Conservation (phyloP, 139 green algal species). For the Tetratostichococcus sp. region DNA sequence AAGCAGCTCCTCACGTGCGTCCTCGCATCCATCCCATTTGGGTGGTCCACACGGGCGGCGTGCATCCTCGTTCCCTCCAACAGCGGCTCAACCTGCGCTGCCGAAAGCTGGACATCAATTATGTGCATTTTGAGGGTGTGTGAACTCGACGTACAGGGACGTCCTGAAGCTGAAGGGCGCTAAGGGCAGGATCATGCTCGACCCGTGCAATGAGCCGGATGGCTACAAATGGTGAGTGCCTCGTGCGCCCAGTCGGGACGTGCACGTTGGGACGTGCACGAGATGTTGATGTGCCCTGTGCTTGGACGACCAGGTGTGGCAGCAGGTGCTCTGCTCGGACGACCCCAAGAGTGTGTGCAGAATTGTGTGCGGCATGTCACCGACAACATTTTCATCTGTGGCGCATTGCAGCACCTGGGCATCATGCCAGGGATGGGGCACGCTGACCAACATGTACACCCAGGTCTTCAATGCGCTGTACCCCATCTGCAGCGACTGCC, state of each 20-base stretch:
- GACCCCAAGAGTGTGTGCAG: neutral
- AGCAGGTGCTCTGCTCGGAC: too few relatives aligned
- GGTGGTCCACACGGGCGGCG: too few relatives aligned
- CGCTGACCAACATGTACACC: neutral
- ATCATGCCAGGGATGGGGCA: neutral
- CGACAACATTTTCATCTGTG: neutral
- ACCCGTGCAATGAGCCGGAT: neutral
- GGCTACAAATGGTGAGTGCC: neutral
- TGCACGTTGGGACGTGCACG: too few relatives aligned
- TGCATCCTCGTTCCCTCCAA: neutral
- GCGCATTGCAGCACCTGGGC: neutral
- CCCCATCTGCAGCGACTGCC: neutral
- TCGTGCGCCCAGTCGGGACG: too few relatives aligned
- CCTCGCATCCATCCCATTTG: neutral
- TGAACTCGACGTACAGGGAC: too few relatives aligned
- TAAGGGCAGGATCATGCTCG: neutral
- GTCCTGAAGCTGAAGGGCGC: neutral
- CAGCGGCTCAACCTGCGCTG: too few relatives aligned
- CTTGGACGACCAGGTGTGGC: too few relatives aligned
- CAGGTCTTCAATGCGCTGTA: neutral
- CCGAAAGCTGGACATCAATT: too few relatives aligned
- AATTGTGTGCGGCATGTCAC: too few relatives aligned
- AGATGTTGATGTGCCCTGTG: too few relatives aligned
- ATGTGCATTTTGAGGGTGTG: too few relatives aligned
- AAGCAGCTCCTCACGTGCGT: neutral